phyloP scores from a whole-genome alignment of 108 stramenopile species.

The Stephanodiscus minutulus region DNA sequence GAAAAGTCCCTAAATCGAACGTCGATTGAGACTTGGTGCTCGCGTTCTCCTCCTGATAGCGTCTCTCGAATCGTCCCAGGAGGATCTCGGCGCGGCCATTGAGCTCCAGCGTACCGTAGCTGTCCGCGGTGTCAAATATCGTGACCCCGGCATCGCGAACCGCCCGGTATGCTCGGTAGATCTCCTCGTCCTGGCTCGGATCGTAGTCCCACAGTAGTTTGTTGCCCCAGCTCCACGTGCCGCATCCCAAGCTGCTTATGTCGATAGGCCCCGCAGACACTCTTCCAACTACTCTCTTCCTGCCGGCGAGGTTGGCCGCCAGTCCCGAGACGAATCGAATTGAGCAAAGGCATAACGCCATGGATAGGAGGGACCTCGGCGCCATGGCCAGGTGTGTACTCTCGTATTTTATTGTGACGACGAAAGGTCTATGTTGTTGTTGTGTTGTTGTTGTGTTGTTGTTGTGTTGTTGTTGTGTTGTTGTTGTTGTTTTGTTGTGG shows the following conservation, averaged over 20 bases:
- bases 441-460: background rate
- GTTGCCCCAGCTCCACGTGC: constrained; percentile 89
- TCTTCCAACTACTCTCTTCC: constrained; percentile 41
- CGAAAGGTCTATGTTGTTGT: too few species aligned
- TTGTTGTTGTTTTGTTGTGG: too few species aligned
- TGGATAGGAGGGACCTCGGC: constrained; percentile 5
- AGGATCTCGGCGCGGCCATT: constrained; percentile 84
- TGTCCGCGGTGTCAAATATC: constrained; percentile 87
- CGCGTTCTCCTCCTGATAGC: constrained; percentile 56
- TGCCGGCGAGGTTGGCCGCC: constrained; percentile 6
- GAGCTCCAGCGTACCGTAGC: constrained; percentile 81
- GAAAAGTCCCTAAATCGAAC: constrained; percentile 34
- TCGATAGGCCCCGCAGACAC: constrained; percentile 75
- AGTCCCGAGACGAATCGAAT: constrained; percentile 2
- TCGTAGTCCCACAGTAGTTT: constrained; percentile 80
- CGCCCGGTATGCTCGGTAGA: constrained; percentile 70
- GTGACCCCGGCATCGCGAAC: constrained; percentile 77
- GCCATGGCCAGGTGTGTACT: background rate
- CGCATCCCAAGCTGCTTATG: constrained; percentile 71
- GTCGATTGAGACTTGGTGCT: constrained; percentile 6
- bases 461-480: background rate
- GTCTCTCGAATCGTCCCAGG: constrained; percentile 77
- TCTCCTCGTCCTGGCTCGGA: constrained; percentile 80
- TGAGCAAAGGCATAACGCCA: constrained; percentile 10
- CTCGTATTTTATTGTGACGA: too few species aligned